phyloP scores from a whole-genome alignment of 73 alveolate species.

The Paramecium caudatum region DNA sequence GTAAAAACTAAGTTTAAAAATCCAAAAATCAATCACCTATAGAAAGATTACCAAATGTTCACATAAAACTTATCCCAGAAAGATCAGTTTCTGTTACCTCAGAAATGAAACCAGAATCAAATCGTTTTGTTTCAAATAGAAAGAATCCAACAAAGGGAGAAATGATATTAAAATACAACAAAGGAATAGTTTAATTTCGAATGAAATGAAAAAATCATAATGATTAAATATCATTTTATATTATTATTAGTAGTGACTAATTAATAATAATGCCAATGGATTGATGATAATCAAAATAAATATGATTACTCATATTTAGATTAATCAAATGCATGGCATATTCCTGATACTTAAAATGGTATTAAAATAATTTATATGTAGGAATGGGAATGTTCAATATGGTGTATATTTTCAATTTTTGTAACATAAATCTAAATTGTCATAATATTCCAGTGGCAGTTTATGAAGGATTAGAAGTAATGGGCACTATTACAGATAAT shows the following conservation, averaged over 20 bases:
- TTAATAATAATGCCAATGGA: slow-evolving; percentile 40
- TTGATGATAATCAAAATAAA: background rate
- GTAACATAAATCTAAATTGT: slow-evolving; percentile 38
- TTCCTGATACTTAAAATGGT: slow-evolving; percentile 54
- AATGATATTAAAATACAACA: background rate
- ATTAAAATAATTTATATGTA: background rate
- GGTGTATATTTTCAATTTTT: slow-evolving; percentile 61
- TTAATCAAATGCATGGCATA: slow-evolving; percentile 49
- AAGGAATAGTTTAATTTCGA: slow-evolving; percentile 18
- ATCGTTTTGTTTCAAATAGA: background rate
- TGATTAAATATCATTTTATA: background rate
- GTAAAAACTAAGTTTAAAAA: too few species aligned
- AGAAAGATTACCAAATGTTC: too few species aligned
- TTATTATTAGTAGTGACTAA: background rate
- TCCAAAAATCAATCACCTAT: too few species aligned
- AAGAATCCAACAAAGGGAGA: slow-evolving; percentile 32
- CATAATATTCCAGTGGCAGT: slow-evolving; percentile 51
- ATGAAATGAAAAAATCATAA: slow-evolving; percentile 32
- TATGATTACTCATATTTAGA: slow-evolving; percentile 33
- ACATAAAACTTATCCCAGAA: too few species aligned
- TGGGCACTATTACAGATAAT: slow-evolving; percentile 63
- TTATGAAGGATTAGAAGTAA: slow-evolving; percentile 58
- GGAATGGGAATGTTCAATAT: slow-evolving; percentile 70
- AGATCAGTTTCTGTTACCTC: background rate
- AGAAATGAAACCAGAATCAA: background rate